A percentile compares a stretch with the other conserved stretches of the same genome.
Conservation (phyloP, 768 basidiomycete species). For the Tephrocybe sp. region DNA sequence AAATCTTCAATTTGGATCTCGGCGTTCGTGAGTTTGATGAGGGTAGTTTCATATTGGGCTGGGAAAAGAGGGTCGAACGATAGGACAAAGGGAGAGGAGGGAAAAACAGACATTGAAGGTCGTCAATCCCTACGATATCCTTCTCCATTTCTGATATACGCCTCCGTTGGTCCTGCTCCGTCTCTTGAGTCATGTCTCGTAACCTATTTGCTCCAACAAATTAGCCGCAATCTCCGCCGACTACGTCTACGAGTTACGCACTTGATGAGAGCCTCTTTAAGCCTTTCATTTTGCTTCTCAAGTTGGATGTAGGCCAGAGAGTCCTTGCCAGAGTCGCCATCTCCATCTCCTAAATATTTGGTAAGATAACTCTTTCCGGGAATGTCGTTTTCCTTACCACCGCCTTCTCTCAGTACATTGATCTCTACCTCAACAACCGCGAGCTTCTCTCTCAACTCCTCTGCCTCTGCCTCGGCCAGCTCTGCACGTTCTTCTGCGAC, state of each 20-base stretch:
- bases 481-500: slow-evolving; percentile 94
- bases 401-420: slow-evolving; percentile 69
- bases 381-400: slow-evolving; percentile 21
- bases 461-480: slow-evolving; percentile 72
- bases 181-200: slow-evolving; percentile 86
- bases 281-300: slow-evolving; percentile 93
- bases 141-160: slow-evolving; percentile 89
- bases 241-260: slow-evolving; percentile 23
- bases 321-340: slow-evolving; percentile 43
- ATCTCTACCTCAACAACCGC: slow-evolving; percentile 85
- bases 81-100: background rate
- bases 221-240: background rate
- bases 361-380: background rate
- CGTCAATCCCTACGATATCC: slow-evolving; percentile 75
- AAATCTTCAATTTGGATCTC: slow-evolving; percentile 93
- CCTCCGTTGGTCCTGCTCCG: slow-evolving; percentile 79
- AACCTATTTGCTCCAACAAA: slow-evolving; percentile 46
- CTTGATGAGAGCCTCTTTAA: slow-evolving; percentile 93
- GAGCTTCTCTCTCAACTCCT: slow-evolving; percentile 74
- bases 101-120: slow-evolving; percentile 65
- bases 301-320: slow-evolving; percentile 80
- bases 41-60: slow-evolving; percentile 80
- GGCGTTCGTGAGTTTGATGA: slow-evolving; percentile 83
- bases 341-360: slow-evolving; percentile 15
- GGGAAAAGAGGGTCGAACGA: slow-evolving; percentile 7